A percentile compares a stretch with the other conserved stretches of the same genome.
Evolutionary conservation across 139 green algal species (phyloP).

Genomic region (Coelastrella sp.): DNA sequence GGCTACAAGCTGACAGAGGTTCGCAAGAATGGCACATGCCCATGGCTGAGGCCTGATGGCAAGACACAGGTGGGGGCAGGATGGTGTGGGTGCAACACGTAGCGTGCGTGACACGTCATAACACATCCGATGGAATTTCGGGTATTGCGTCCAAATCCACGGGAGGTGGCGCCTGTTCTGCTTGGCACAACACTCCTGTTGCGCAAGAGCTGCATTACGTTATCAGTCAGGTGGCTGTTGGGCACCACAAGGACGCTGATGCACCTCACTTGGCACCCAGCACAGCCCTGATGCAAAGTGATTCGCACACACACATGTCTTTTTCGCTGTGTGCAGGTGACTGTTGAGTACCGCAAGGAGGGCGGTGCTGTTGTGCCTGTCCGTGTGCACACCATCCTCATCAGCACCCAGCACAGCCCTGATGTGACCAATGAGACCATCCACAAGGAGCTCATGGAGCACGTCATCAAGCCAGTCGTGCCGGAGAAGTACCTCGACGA

Average conservation of each 20-base stretch:
- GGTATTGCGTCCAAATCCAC: no score
- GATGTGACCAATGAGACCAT: constrained; percentile 99
- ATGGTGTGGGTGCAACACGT: background rate
- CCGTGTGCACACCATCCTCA: constrained; percentile 99
- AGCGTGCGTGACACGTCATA: no score
- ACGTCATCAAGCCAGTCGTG: constrained; percentile 99
- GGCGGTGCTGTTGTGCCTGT: constrained; percentile 91
- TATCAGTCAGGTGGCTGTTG: no score
- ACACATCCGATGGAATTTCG: no score
- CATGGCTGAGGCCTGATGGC: constrained; percentile 97
- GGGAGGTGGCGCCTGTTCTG: no score
- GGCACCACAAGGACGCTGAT: background rate
- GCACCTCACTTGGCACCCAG: background rate
- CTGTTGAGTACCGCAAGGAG: constrained; percentile 98
- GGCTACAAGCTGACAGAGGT: constrained; percentile 92
- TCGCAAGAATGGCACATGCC: constrained; percentile 92
- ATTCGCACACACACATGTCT: background rate
- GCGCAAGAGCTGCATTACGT: no score
- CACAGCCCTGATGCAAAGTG: background rate
- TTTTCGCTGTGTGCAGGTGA: constrained; percentile 72
- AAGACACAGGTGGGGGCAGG: constrained; percentile 91
- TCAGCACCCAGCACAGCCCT: constrained; percentile 96
- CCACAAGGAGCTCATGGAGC: constrained; percentile 93
- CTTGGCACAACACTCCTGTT: no score
- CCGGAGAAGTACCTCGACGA: constrained; percentile 98